Evolutionary conservation across 768 basidiomycete species (phyloP), one percentile per base, ranked within the genome.

Genomic region (Boletus barrowsii): DNA sequence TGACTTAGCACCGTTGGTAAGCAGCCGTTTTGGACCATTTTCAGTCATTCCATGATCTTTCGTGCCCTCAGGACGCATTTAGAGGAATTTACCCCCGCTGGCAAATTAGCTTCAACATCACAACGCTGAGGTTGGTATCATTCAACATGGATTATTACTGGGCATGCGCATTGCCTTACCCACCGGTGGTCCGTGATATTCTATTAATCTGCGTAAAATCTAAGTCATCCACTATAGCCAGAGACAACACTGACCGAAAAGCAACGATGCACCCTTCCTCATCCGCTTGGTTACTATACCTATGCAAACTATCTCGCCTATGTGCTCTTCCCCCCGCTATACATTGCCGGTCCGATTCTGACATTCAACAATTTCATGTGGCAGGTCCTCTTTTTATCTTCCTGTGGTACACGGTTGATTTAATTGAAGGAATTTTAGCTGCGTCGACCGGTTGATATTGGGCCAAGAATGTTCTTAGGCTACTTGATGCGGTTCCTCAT

Each of bases 101-200:
- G 97, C 83, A 98, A 60, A 78, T 98, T 62, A 82, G 76, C 61
- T 98, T 96, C 77, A 98, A 98, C 69, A 93, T 98, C 61, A 93
- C 94, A 3, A 95, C 95, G 88, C 78, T 98, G 40, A 83, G 96
- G 32, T 78, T 98, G 14, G 79, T 99, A 7, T 95, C 94, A 0
- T 99, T 93, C 75, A 88, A 85, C 57, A 84, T 96, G 83, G 97
- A 99, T 67, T 87, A 88, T 65, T 83, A 91, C 62, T 98, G 95
- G 95, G 83, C 90, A 5, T 82, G 76, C 60, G 75, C 68, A 13
- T 60, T 68, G 5, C 62, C 63, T 22, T 71, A 67, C n/a, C 61
- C 71, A 15, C 45, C 64, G 36, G 76, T 84, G 65, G 84, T 82
- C 55, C 58, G 76, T 69, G 18, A 11, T 37, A 7, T 22, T 45